Conservation (phyloP, 495 filamentous ascomycete genomes). For the Tuber magnatum region DNA sequence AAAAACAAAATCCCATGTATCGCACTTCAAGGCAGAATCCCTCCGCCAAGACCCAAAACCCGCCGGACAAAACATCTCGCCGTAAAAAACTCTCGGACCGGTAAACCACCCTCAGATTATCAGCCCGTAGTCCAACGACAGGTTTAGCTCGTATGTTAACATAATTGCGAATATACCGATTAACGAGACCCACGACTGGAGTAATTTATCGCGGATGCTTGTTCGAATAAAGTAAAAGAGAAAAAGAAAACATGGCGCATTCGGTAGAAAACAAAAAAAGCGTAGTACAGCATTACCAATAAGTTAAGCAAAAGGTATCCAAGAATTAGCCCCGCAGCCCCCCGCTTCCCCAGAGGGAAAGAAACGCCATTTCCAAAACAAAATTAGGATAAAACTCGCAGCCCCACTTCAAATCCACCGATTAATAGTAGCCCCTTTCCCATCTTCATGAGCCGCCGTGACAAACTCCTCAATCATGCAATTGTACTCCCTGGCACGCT, state of each 20-base stretch:
- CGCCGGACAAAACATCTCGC: no score
- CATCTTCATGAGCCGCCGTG: conserved; percentile 21
- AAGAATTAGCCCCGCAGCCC: background rate
- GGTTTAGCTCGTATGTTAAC: no score
- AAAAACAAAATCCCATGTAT: no score
- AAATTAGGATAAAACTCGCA: background rate
- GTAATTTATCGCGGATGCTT: background rate
- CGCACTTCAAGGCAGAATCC: no score
- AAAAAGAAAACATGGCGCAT: background rate
- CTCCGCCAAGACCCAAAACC: no score
- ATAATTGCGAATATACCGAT: no score
- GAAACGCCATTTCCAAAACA: background rate
- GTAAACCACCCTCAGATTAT: no score
- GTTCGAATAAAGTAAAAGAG: background rate
- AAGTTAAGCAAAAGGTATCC: background rate
- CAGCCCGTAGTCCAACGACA: no score
- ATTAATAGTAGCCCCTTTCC: background rate
- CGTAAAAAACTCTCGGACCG: no score
- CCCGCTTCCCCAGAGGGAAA: background rate
- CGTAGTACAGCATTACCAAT: no score
- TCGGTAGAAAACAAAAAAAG: background rate
- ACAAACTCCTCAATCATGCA: conserved; percentile 51
- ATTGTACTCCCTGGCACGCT: conserved; percentile 57
- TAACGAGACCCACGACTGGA: background rate
- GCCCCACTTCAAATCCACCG: background rate